Conservation (phyloP, 1,284 basidiomycete species). For the Moesziomyces sp. region DNA sequence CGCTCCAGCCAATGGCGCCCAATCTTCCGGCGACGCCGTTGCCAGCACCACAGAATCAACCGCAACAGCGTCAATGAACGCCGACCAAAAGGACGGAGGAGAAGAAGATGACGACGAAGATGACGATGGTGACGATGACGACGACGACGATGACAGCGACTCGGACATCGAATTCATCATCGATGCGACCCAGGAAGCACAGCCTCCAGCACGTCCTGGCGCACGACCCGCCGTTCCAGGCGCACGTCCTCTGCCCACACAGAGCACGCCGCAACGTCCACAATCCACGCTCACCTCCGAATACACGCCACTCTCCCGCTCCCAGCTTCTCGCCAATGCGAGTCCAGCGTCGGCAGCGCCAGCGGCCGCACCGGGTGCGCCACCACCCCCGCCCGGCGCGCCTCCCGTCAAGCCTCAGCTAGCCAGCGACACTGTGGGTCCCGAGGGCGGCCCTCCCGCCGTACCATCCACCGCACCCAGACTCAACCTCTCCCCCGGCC, state of each 20-base stretch:
- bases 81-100: conserved; percentile 43
- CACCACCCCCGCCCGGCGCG: conserved; percentile 11
- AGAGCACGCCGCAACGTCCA: conserved; percentile 42
- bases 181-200: conserved; percentile 56
- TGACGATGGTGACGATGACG: conserved; percentile 49
- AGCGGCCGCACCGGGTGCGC: conserved; percentile 17
- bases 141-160: conserved; percentile 69
- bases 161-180: conserved; percentile 69
- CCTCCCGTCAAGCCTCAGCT: conserved; percentile 13
- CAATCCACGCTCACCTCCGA: conserved; percentile 83
- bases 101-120: conserved; percentile 68
- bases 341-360: conserved; percentile 28
- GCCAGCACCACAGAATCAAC: neutral
- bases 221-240: conserved; percentile 23
- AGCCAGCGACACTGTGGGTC: conserved; percentile 6
- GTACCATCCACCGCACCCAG: conserved; percentile 55
- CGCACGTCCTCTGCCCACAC: conserved; percentile 22
- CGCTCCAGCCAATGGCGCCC: conserved; percentile 7
- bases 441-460: conserved; percentile 60
- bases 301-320: conserved; percentile 85
- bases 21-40: neutral
- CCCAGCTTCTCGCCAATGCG: conserved; percentile 67
- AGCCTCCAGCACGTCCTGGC: conserved; percentile 50
- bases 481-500: conserved; percentile 50
- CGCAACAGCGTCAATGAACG: neutral